A percentile compares a stretch with the other conserved stretches of the same genome.
Conservation (phyloP, 139 green algal species). For the Trebouxia sp. region DNA sequence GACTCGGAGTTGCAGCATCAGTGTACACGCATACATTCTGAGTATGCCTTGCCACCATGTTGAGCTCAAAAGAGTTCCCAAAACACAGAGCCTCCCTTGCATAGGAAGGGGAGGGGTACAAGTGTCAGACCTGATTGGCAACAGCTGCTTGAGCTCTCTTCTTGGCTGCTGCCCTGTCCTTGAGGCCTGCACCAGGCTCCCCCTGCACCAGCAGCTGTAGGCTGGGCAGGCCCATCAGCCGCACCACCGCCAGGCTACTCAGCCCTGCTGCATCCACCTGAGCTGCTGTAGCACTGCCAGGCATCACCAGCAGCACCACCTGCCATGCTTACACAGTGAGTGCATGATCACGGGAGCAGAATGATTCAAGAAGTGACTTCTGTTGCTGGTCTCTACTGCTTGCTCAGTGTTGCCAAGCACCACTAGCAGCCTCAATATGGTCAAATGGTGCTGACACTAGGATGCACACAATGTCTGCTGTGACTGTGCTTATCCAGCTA, state of each 20-base stretch:
- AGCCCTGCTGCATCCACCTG: constrained; percentile 55
- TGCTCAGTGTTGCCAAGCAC: neutral
- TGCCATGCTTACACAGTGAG: constrained; percentile 11
- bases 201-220: constrained; percentile 57
- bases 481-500: too few species aligned
- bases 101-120: neutral
- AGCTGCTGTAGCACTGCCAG: constrained; percentile 40
- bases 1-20: neutral
- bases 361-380: neutral
- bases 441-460: neutral
- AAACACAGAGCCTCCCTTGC: neutral
- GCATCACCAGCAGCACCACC: constrained; percentile 68
- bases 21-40: neutral
- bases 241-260: constrained; percentile 65
- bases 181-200: constrained; percentile 47
- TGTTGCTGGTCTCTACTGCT: neutral
- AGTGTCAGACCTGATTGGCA: constrained; percentile 37
- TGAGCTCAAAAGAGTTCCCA: neutral
- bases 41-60: neutral
- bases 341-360: neutral
- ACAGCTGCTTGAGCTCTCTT: constrained; percentile 74
- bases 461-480: neutral
- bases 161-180: constrained; percentile 72
- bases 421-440: neutral
- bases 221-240: constrained; percentile 72